Percentiles rank a stretch among this genome's conserved stretches.
phyloP scores from a whole-genome alignment of 2,329 filamentous ascomycete species.

The Fusarium sp. region DNA sequence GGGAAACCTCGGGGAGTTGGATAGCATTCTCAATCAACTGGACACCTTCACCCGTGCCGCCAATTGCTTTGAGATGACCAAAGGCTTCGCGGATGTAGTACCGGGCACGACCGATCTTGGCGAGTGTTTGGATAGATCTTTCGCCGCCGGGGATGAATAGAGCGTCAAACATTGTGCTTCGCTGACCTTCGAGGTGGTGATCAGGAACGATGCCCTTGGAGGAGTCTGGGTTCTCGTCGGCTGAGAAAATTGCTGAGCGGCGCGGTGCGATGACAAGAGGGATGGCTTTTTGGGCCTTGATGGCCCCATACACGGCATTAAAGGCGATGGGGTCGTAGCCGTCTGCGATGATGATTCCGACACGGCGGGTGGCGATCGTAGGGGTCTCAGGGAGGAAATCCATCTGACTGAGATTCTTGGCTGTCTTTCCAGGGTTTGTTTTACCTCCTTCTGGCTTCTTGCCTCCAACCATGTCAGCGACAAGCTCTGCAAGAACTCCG shows the following conservation, averaged over 20 bases:
- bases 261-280: constrained; percentile 79
- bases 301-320: constrained; percentile 71
- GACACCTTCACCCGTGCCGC: constrained; percentile 78
- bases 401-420: constrained; percentile 76
- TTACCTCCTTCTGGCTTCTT: constrained; percentile 65
- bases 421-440: constrained; percentile 74
- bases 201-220: constrained; percentile 73
- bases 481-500: constrained; percentile 73
- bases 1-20: constrained; percentile 54
- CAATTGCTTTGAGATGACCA: constrained; percentile 84
- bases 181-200: constrained; percentile 83
- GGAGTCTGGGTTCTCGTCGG: constrained; percentile 64
- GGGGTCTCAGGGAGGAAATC: constrained; percentile 73
- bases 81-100: constrained; percentile 87
- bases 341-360: constrained; percentile 82
- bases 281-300: constrained; percentile 72
- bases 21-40: constrained; percentile 67
- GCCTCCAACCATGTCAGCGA: constrained; percentile 78
- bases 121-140: constrained; percentile 70
- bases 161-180: constrained; percentile 85
- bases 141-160: constrained; percentile 81
- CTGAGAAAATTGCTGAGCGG: constrained; percentile 73
- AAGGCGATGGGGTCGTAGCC: constrained; percentile 78
- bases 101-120: constrained; percentile 76
- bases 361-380: constrained; percentile 76